These are phyloP conservation scores for Gynostemma pentaphyllum DNA, from an alignment of 306 rosid genomes.

Conservation along the genomic window DNA sequence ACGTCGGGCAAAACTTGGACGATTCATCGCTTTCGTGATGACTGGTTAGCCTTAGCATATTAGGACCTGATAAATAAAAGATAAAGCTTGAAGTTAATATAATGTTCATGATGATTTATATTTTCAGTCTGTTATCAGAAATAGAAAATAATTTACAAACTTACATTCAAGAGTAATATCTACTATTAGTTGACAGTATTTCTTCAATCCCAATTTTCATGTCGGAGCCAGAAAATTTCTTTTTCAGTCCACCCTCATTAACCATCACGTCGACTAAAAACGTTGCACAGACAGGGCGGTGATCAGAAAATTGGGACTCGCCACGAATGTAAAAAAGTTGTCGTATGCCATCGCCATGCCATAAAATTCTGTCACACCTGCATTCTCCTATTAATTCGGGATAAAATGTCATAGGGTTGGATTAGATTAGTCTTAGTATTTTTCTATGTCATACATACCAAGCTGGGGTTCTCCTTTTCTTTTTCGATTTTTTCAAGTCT, in stretches of 20 bases:
- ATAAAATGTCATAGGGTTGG: neutral
- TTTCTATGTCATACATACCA: slow-evolving; percentile 42
- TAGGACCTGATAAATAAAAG: neutral
- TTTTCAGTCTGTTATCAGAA: no score
- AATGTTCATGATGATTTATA: no score
- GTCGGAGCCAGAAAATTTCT: slow-evolving; percentile 26
- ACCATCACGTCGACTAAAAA: slow-evolving; percentile 54
- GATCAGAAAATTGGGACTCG: slow-evolving; percentile 76
- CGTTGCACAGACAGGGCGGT: slow-evolving; percentile 73
- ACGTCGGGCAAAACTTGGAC: slow-evolving; percentile 1
- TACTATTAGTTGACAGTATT: slow-evolving; percentile 30
- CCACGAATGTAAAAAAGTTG: slow-evolving; percentile 58
- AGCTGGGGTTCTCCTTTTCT: slow-evolving; percentile 92
- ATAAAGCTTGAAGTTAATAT: no score
- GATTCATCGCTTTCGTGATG: slow-evolving; percentile 1
- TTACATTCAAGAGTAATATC: slow-evolving; percentile 16
- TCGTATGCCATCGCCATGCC: slow-evolving; percentile 74
- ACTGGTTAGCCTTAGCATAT: slow-evolving; percentile 1
- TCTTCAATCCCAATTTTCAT: slow-evolving; percentile 39
- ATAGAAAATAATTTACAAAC: neutral
- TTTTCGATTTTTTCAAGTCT: slow-evolving; percentile 52
- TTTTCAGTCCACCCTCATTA: slow-evolving; percentile 29
- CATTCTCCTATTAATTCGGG: slow-evolving; percentile 17
- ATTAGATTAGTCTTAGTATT: neutral
- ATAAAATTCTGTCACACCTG: slow-evolving; percentile 94